Base-by-base conservation (phyloP, 306 rosid genomes). In the Rosa persica region DNA sequence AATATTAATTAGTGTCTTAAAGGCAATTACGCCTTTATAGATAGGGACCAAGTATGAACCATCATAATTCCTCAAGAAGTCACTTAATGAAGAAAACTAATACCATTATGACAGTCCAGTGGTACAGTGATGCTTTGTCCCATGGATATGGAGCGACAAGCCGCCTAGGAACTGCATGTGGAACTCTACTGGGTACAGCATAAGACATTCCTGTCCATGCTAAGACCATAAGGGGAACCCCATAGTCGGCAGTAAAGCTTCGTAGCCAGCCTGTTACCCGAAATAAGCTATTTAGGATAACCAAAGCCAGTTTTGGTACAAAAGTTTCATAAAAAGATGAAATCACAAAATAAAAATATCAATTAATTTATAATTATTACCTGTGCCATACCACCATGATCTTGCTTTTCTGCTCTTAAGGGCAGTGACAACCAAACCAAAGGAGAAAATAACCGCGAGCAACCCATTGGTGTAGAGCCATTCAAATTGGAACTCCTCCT, bases 401-500 rank as follows among this genome's bases (percentile, higher is more conserved):
- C 98, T 90, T 0, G 98, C 97, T 77, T 68, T 89, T 84, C 97
- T 88, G 81, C 92, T 92, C 80, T 86, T 90, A 12, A 92, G 81
- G 73, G 97, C 69, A 34, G 94, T 86, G 76, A 73, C 81, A 67
- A 89, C 85, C 46, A 94, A 64, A 62, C 97, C 97, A 43, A 81
- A 73, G 30, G 90, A 80, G 83, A 92, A 94, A 83, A 94, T 86
- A 61, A 90, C 42, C 1, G 92, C 92, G 20, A 94, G 84, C 79
- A 94, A 80, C 25, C 98, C 98, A 79, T 94, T 94, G 69, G 88
- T 70, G 54, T 89, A 94, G 34, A 89, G 82, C 97, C 97, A 92
- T 36, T 83, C 84, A 74, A 87, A 88, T 60, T 87, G 80, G 68
- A 76, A 81, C 67, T 85, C 76, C 52, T 87, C 90, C 23, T 5